These are phyloP conservation scores for Cryptosporidium xiaoi DNA, from an alignment of 169 alveolate species.

Conservation along the genomic window DNA sequence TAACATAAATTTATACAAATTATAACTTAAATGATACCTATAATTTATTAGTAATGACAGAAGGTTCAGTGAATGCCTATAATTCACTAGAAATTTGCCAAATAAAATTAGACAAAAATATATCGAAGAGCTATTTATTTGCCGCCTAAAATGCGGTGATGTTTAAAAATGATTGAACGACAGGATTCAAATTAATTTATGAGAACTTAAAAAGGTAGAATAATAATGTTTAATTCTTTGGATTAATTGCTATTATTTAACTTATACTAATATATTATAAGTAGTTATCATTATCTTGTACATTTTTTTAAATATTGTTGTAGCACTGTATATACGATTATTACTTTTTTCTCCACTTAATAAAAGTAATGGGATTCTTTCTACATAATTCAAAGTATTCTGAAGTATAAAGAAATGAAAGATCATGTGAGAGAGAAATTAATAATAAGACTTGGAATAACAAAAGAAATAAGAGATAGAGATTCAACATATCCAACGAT, in stretches of 20 bases:
- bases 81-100: constrained; percentile 67
- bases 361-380: too few species aligned
- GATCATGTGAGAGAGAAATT: constrained; percentile 50
- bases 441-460: constrained; percentile 38
- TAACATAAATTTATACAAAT: too few species aligned
- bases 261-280: too few species aligned
- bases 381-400: too few species aligned
- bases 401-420: not conserved
- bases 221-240: too few species aligned
- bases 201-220: too few species aligned
- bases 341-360: too few species aligned
- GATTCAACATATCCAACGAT: not conserved
- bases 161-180: not conserved
- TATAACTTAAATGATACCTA: not conserved
- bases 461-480: constrained; percentile 7
- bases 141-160: constrained; percentile 26
- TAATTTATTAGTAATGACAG: constrained; percentile 25
- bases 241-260: too few species aligned
- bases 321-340: too few species aligned
- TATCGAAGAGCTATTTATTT: constrained; percentile 4
- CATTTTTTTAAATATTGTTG: too few species aligned
- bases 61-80: constrained; percentile 50
- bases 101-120: constrained; percentile 15
- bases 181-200: too few species aligned
- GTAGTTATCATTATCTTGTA: too few species aligned